Evolutionary conservation across 176 grass and related monocot species (phyloP).

Genomic region (Eragrostis curvula): DNA sequence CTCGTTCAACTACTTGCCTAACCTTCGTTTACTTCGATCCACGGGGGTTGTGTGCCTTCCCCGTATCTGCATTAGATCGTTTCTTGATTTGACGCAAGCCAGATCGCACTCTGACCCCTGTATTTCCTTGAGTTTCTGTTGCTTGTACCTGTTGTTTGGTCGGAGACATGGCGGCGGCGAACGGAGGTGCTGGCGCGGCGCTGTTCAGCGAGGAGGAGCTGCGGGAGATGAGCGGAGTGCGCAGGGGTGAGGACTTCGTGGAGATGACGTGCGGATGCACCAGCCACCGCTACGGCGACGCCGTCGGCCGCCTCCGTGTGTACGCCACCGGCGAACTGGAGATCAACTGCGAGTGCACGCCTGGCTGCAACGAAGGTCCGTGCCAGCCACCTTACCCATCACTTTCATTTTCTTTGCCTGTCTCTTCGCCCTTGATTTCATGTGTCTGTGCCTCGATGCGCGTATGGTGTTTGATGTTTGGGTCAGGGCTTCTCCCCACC

Average conservation of each 20-base stretch:
- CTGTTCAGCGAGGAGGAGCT: conserved; percentile 93
- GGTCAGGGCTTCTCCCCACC: conserved; percentile 31
- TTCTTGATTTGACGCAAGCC: conserved; percentile 52
- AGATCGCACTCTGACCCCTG: conserved; percentile 32
- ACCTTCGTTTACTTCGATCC: conserved; percentile 60
- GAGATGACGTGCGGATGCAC: conserved; percentile 97
- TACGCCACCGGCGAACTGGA: conserved; percentile 84
- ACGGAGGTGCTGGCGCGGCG: conserved; percentile 30
- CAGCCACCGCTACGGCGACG: conserved; percentile 97
- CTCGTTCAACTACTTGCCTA: conserved; percentile 47
- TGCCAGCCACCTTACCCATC: conserved; percentile 4
- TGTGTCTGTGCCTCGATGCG: conserved; percentile 56
- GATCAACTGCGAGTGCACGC: conserved; percentile 89
- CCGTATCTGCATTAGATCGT: conserved; percentile 18
- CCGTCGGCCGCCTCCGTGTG: conserved; percentile 83
- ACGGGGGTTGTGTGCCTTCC: conserved; percentile 15
- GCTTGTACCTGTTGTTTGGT: conserved; percentile 24
- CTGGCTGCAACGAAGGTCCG: conserved; percentile 89
- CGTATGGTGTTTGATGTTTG: conserved; percentile 51
- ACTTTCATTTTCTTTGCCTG: conserved; percentile 20
- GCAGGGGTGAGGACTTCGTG: conserved; percentile 60
- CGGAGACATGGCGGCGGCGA: conserved; percentile 61
- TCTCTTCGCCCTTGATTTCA: conserved; percentile 56
- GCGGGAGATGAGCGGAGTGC: conserved; percentile 75
- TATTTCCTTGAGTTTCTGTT: conserved; percentile 1